Percentiles rank a stretch among this genome's conserved stretches.
phyloP scores from a whole-genome alignment of 2,329 filamentous ascomycete species.

The Didymosphaeria variabile region DNA sequence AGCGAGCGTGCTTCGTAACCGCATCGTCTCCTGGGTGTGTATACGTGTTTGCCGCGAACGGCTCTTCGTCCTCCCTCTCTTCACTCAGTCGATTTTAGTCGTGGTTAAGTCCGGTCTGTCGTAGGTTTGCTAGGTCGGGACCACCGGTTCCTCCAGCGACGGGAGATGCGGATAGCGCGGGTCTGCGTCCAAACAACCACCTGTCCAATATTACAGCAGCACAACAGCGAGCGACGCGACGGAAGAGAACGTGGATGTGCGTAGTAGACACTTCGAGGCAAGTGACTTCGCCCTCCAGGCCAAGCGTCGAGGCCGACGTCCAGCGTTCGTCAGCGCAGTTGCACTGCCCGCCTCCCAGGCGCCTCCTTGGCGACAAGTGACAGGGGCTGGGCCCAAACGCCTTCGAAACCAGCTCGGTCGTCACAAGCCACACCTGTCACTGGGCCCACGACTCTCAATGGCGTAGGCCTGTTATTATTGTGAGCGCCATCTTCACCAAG shows the following conservation, averaged over 20 bases:
- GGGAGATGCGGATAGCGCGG: background rate
- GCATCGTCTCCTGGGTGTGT: slow-evolving; percentile 39
- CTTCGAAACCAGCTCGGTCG: slow-evolving; percentile 9
- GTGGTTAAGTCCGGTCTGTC: background rate
- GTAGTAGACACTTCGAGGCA: background rate
- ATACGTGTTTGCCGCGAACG: background rate
- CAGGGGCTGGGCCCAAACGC: slow-evolving; percentile 26
- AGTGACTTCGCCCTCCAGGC: slow-evolving; percentile 1
- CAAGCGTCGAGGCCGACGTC: background rate
- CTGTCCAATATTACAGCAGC: slow-evolving; percentile 1
- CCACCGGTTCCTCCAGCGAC: background rate
- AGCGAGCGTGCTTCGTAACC: slow-evolving; percentile 34
- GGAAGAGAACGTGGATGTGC: background rate
- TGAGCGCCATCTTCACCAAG: background rate
- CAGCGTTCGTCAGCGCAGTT: slow-evolving; percentile 1
- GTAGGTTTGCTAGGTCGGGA: background rate
- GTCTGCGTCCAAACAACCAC: background rate
- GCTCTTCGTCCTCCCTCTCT: background rate
- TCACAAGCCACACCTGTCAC: slow-evolving; percentile 12
- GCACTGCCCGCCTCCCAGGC: slow-evolving; percentile 24
- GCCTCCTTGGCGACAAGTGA: slow-evolving; percentile 22
- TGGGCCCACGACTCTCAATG: background rate
- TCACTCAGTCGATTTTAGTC: background rate
- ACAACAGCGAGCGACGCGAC: slow-evolving; percentile 25
- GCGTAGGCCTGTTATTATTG: background rate